Percentiles rank a stretch among this genome's conserved stretches.
Conservation (phyloP, 768 basidiomycete species). For the Boletus reticulatus region DNA sequence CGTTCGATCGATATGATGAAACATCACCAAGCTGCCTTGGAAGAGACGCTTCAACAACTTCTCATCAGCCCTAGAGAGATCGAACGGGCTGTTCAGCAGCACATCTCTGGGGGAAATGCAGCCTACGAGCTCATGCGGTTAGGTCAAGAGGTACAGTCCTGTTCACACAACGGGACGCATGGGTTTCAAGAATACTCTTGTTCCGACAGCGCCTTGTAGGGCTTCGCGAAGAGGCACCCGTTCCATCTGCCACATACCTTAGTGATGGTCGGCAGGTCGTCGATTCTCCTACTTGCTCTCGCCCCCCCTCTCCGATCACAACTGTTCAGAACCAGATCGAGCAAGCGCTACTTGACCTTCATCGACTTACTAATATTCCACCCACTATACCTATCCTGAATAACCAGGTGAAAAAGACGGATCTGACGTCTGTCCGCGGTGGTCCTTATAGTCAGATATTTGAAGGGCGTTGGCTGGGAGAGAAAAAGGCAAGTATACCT, state of each 20-base stretch:
- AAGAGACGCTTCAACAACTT: constrained; percentile 40
- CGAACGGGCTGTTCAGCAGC: constrained; percentile 37
- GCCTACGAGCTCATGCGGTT: constrained; percentile 50
- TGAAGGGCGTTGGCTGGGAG: constrained; percentile 53
- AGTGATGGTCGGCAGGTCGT: constrained; percentile 19
- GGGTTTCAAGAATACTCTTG: neutral
- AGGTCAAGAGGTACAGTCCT: constrained; percentile 44
- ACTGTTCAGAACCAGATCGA: constrained; percentile 40
- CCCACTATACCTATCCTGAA: constrained; percentile 53
- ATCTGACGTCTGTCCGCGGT: constrained; percentile 41
- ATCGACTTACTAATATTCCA: constrained; percentile 49
- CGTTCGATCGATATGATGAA: constrained; percentile 25
- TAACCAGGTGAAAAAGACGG: constrained; percentile 45
- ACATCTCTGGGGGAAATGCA: constrained; percentile 38
- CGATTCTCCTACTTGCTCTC: constrained; percentile 20
- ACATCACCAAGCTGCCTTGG: constrained; percentile 32
- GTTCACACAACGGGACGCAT: neutral
- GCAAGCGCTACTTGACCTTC: constrained; percentile 45
- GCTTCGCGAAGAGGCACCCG: constrained; percentile 3
- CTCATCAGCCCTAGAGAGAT: constrained; percentile 39
- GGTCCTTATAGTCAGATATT: constrained; percentile 57
- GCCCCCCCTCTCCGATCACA: constrained; percentile 21
- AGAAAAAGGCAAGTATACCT: constrained; percentile 41
- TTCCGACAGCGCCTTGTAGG: constrained; percentile 22
- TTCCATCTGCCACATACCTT: constrained; percentile 12